Percentiles rank a stretch among this genome's conserved stretches.
Conservation (phyloP, 768 basidiomycete genomes). For the Botryobasidium botryosum region DNA sequence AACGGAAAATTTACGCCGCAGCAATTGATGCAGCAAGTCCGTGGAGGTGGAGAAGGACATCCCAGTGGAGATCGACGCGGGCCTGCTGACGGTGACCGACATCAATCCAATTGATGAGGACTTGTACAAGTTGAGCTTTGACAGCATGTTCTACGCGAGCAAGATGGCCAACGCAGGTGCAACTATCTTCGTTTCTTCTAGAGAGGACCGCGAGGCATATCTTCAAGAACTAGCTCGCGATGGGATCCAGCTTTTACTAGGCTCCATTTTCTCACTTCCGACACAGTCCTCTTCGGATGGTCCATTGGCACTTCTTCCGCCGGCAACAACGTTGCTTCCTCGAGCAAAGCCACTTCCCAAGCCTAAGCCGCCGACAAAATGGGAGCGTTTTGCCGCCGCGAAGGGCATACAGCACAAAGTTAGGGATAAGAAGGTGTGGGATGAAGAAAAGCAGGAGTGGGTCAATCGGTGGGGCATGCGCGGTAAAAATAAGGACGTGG, state of each 20-base stretch:
- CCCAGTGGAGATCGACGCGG: constrained; percentile 65
- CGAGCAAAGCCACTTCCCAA: constrained; percentile 87
- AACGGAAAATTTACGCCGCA: neutral
- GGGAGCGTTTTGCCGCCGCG: constrained; percentile 87
- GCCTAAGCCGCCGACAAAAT: constrained; percentile 84
- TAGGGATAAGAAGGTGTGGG: constrained; percentile 73
- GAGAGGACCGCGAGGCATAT: constrained; percentile 63
- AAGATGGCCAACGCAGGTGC: neutral
- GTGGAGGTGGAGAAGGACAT: constrained; percentile 60
- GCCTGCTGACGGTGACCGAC: constrained; percentile 74
- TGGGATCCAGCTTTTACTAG: constrained; percentile 65
- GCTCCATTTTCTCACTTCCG: constrained; percentile 68
- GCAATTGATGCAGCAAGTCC: constrained; percentile 34
- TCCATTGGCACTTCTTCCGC: constrained; percentile 65
- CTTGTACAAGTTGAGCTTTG: constrained; percentile 45
- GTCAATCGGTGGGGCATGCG: constrained; percentile 73
- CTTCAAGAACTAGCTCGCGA: constrained; percentile 65
- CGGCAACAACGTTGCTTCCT: constrained; percentile 61
- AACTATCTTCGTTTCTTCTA: no score
- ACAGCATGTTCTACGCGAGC: neutral
- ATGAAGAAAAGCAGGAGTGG: constrained; percentile 90
- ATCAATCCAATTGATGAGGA: constrained; percentile 73
- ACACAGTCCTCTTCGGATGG: constrained; percentile 60
- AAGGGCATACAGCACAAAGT: constrained; percentile 80
- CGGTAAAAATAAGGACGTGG: constrained; percentile 71